phyloP scores from a whole-genome alignment of 2,329 filamentous ascomycete genomes.

The Mariannaea sp. region DNA sequence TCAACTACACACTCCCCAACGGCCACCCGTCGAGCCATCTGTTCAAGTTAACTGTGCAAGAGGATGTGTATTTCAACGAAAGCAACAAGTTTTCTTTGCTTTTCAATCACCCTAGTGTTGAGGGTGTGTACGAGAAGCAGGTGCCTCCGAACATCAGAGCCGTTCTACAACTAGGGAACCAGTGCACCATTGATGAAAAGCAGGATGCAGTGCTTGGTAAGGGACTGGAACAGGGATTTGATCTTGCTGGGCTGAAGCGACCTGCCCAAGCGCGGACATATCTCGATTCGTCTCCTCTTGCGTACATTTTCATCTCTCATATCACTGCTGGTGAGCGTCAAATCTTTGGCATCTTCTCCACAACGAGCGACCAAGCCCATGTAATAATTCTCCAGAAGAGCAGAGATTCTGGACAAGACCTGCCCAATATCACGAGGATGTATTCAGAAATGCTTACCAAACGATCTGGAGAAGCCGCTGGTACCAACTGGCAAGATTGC shows the following conservation, averaged over 20 bases:
- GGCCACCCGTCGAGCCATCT: slow-evolving; percentile 92
- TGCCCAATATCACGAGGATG: slow-evolving; percentile 89
- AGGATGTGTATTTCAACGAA: slow-evolving; percentile 85
- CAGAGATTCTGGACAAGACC: slow-evolving; percentile 75
- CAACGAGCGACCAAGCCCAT: slow-evolving; percentile 76
- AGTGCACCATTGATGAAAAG: slow-evolving; percentile 90
- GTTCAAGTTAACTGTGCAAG: slow-evolving; percentile 89
- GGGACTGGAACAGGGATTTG: slow-evolving; percentile 92
- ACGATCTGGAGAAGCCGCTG: slow-evolving; percentile 67
- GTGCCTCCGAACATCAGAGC: slow-evolving; percentile 86
- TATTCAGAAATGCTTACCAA: slow-evolving; percentile 77
- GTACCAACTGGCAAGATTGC: slow-evolving; percentile 75
- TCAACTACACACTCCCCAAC: slow-evolving; percentile 91
- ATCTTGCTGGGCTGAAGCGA: slow-evolving; percentile 75
- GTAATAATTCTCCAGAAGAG: slow-evolving; percentile 86
- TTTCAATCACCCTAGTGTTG: slow-evolving; percentile 91
- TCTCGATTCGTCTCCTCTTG: slow-evolving; percentile 73
- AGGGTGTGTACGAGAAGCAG: slow-evolving; percentile 96
- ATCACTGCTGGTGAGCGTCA: slow-evolving; percentile 89
- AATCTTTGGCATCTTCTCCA: slow-evolving; percentile 92
- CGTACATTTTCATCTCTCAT: slow-evolving; percentile 92
- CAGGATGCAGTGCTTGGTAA: slow-evolving; percentile 90
- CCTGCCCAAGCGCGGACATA: slow-evolving; percentile 70
- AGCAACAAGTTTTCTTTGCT: slow-evolving; percentile 79
- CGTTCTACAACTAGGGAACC: slow-evolving; percentile 84